These are phyloP conservation scores for Aspergillus oerlinghausenensis DNA, from an alignment of 2,329 filamentous ascomycete species.

Conservation along the genomic window DNA sequence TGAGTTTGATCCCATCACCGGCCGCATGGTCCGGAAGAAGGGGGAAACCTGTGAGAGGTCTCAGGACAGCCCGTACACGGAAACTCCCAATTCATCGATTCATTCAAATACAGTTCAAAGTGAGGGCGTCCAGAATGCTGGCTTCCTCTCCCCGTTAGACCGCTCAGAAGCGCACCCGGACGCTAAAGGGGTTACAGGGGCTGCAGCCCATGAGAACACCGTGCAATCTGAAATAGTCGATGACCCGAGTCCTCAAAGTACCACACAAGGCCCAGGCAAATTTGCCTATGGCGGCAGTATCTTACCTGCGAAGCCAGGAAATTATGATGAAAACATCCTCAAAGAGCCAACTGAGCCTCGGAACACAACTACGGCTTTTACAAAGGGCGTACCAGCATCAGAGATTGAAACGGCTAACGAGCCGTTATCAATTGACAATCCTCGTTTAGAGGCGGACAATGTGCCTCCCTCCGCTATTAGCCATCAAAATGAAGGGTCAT, in stretches of 20 bases:
- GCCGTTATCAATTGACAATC: background rate
- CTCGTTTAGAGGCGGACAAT: background rate
- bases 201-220: background rate
- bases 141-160: background rate
- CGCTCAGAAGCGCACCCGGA: background rate
- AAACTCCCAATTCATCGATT: background rate
- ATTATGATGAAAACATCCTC: background rate
- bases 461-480: background rate
- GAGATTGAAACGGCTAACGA: background rate
- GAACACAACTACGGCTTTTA: background rate
- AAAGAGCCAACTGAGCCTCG: background rate
- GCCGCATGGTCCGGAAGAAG: conserved; percentile 33
- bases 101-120: background rate
- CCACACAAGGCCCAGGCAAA: background rate
- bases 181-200: background rate
- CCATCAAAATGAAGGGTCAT: background rate
- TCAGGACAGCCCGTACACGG: background rate
- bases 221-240: background rate
- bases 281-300: background rate
- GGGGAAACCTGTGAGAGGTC: background rate
- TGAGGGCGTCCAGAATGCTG: background rate
- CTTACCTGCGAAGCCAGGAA: background rate
- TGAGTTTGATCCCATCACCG: conserved; percentile 41
- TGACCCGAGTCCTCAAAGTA: background rate
- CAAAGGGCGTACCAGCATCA: background rate